Conservation (phyloP, 2,329 filamentous ascomycete species). For the Sporothrix pallida region DNA sequence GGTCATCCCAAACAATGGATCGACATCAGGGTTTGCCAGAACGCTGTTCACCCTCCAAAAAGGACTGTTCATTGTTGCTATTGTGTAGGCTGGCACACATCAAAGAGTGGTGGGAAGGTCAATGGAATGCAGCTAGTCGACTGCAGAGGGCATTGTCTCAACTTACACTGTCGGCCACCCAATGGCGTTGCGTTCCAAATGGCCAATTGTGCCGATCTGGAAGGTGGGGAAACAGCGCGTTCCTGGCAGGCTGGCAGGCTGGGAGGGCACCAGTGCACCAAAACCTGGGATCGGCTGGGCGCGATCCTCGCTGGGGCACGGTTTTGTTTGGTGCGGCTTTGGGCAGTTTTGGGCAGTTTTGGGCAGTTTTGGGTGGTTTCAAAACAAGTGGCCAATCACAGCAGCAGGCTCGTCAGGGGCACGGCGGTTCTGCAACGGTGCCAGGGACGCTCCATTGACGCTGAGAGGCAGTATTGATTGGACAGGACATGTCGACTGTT, state of each 20-base stretch:
- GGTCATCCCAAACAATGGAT: constrained; percentile 21
- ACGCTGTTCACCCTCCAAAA: neutral
- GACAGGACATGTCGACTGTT: neutral
- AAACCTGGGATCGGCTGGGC: neutral
- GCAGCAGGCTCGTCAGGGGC: neutral
- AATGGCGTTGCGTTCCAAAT: constrained; percentile 16
- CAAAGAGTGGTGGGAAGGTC: too few species aligned
- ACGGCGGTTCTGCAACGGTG: constrained; percentile 15
- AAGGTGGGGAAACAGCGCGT: constrained; percentile 1
- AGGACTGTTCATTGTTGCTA: neutral
- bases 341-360: neutral
- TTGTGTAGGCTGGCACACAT: neutral
- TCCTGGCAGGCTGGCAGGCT: neutral
- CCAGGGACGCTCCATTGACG: too few species aligned
- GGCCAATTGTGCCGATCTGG: neutral
- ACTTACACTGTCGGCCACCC: constrained; percentile 23
- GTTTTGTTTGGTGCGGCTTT: neutral
- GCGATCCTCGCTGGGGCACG: too few species aligned
- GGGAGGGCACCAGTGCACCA: too few species aligned
- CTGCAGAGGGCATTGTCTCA: neutral
- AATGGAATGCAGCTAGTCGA: constrained; percentile 2
- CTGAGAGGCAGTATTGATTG: neutral
- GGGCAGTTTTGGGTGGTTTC: neutral
- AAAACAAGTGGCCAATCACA: constrained; percentile 17
- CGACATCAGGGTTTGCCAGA: neutral